These are phyloP conservation scores for Catharanthus roseus DNA, from an alignment of 257 asterid genomes.

Conservation along the genomic window DNA sequence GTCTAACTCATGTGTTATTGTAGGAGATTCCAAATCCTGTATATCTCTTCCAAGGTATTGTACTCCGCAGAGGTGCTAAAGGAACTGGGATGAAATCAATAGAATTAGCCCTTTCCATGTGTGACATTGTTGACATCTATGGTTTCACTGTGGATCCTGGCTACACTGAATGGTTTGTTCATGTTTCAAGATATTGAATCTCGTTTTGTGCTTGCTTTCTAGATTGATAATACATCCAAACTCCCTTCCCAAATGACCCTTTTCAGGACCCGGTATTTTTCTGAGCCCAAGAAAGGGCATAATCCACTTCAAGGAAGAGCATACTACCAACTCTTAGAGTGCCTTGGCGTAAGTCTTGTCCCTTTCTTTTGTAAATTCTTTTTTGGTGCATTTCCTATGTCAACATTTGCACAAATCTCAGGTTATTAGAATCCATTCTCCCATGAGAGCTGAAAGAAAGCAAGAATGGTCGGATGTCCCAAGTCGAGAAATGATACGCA, in stretches of 20 bases:
- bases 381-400: neutral
- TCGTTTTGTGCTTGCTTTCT: neutral
- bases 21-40: conserved; percentile 87
- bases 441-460: conserved; percentile 86
- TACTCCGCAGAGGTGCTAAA: conserved; percentile 94
- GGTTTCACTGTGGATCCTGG: conserved; percentile 99
- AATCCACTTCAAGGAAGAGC: conserved; percentile 99
- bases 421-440: conserved; percentile 98
- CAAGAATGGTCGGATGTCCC: conserved; percentile 92
- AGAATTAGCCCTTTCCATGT: conserved; percentile 98
- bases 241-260: conserved; percentile 9
- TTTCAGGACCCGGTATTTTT: conserved; percentile 66
- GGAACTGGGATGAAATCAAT: conserved; percentile 99
- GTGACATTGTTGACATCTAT: conserved; percentile 87
- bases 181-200: neutral
- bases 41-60: conserved; percentile 97
- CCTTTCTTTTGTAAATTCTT: neutral
- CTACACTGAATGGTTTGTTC: conserved; percentile 90
- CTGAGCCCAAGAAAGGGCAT: conserved; percentile 94
- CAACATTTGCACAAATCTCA: conserved; percentile 25
- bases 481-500: conserved; percentile 60
- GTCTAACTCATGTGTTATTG: neutral
- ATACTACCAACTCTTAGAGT: conserved; percentile 95
- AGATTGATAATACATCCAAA: neutral
- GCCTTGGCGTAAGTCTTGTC: conserved; percentile 76